Percentiles rank a stretch among this genome's conserved stretches.
These are phyloP conservation scores for Cinchona pubescens DNA, from an alignment of 257 asterid species.

Conservation along the genomic window DNA sequence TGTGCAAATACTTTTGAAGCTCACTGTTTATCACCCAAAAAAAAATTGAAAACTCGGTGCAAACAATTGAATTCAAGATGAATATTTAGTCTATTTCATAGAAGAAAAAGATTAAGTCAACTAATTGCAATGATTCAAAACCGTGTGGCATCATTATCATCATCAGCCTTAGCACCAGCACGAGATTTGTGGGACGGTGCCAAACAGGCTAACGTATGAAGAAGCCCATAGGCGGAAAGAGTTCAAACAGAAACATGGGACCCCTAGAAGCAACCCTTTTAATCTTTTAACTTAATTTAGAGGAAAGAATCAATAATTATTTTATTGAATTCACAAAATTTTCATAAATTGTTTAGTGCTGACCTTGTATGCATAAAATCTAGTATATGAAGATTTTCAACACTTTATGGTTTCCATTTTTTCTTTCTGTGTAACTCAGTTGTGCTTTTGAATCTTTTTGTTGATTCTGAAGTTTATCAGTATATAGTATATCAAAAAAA, in stretches of 20 bases:
- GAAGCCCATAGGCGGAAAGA: neutral
- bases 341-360: neutral
- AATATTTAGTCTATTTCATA: no score
- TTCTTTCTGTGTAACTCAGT: neutral
- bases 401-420: neutral
- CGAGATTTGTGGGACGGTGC: conserved; percentile 6
- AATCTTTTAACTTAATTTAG: neutral
- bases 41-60: no score
- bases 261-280: neutral
- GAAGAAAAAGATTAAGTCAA: conserved; percentile 19
- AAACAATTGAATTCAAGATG: no score
- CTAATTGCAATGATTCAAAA: conserved; percentile 14
- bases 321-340: neutral
- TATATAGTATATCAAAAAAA: no score
- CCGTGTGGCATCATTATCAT: conserved; percentile 16
- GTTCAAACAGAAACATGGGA: conserved; percentile 12
- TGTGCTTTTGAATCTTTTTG: no score
- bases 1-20: no score
- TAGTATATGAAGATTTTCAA: no score
- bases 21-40: no score
- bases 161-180: neutral
- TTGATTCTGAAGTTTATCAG: neutral
- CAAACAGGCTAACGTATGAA: neutral
- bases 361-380: neutral
- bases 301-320: neutral